Evolutionary conservation across 1,284 basidiomycete species (phyloP).

Genomic region (Trametes sp.): DNA sequence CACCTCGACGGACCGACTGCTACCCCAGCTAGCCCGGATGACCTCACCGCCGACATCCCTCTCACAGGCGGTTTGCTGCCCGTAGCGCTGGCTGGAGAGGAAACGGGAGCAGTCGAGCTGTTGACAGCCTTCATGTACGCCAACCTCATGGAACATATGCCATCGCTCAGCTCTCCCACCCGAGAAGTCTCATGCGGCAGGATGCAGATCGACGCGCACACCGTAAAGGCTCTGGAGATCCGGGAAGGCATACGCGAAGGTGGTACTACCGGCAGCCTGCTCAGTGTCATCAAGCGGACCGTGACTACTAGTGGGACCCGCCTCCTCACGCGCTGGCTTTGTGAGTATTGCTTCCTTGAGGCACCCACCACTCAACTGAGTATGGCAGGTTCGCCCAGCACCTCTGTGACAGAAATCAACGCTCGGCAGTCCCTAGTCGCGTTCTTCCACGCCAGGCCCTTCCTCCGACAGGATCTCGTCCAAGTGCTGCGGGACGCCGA

Average conservation of each 20-base stretch:
- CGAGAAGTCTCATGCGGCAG: constrained; percentile 63
- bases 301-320: constrained; percentile 84
- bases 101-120: constrained; percentile 68
- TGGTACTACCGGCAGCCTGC: constrained; percentile 75
- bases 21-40: constrained; percentile 21
- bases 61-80: constrained; percentile 14
- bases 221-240: constrained; percentile 90
- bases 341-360: constrained; percentile 55
- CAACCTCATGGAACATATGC: constrained; percentile 85
- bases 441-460: constrained; percentile 69
- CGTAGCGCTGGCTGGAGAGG: constrained; percentile 39
- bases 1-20: neutral
- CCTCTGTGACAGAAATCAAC: constrained; percentile 76
- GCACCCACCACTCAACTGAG: neutral
- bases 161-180: constrained; percentile 64
- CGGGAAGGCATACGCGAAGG: constrained; percentile 81
- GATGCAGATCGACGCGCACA: constrained; percentile 93
- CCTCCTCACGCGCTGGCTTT: constrained; percentile 78
- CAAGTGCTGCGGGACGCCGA: constrained; percentile 65
- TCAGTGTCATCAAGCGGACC: constrained; percentile 83
- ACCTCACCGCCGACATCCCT: constrained; percentile 18
- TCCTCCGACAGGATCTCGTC: constrained; percentile 75
- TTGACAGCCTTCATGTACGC: constrained; percentile 75
- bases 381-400: constrained; percentile 82
- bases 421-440: constrained; percentile 83